Conservation (phyloP, 345 rosid species). For the Syzygium aqueum region DNA sequence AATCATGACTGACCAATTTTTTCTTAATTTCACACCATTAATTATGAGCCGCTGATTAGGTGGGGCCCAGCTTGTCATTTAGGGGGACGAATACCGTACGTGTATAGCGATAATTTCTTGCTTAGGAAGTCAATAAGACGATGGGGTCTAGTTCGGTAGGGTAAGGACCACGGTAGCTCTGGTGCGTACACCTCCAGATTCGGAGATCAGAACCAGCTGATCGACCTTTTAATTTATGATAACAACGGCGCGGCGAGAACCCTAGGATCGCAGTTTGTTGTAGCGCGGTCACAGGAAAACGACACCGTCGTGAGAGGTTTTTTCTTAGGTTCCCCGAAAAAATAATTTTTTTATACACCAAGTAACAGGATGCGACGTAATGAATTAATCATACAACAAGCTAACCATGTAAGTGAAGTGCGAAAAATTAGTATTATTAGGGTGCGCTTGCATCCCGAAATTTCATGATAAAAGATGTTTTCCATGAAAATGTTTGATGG, state of each 20-base stretch:
- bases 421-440: neutral
- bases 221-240: neutral
- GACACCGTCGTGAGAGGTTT: neutral
- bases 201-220: neutral
- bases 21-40: neutral
- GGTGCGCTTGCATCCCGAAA: too few relatives aligned
- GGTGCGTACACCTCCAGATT: neutral
- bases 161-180: neutral
- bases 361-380: neutral
- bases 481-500: too few relatives aligned
- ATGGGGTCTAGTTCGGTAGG: neutral
- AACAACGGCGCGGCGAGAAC: neutral
- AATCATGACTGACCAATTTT: neutral
- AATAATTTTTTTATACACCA: accelerated
- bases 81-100: neutral
- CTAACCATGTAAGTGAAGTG: accelerated
- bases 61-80: neutral
- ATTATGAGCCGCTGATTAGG: neutral
- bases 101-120: too few relatives aligned
- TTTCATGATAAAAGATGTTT: too few relatives aligned
- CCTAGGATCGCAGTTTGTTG: neutral
- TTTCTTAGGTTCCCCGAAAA: neutral
- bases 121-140: neutral
- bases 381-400: neutral
- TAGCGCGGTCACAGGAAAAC: neutral